A percentile compares a stretch with the other conserved stretches of the same genome.
Evolutionary conservation across 2,329 filamentous ascomycete species (phyloP).

Genomic region (Pseudomassariella vexata): DNA sequence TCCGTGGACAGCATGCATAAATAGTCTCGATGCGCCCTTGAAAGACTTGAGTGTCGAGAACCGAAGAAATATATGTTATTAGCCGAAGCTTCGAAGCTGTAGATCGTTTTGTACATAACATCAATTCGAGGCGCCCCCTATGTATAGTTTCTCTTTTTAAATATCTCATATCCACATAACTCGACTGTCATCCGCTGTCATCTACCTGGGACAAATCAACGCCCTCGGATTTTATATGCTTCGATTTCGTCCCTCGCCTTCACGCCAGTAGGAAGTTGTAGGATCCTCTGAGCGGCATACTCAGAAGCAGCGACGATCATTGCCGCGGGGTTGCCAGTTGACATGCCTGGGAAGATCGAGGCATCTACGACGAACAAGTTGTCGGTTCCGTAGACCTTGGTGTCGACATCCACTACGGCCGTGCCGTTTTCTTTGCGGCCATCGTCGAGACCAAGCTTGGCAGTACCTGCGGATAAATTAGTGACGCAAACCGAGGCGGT

Average conservation of each 20-base stretch:
- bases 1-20: no score
- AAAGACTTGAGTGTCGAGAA: no score
- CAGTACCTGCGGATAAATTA: conserved; percentile 31
- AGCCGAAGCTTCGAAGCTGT: no score
- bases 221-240: background rate
- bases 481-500: background rate
- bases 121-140: no score
- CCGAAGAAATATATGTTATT: no score
- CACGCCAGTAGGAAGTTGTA: no score
- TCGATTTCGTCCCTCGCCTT: background rate
- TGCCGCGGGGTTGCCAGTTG: conserved; percentile 57
- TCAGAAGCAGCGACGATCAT: conserved; percentile 35
- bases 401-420: conserved; percentile 57
- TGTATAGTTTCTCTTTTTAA: no score
- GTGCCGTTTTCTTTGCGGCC: conserved; percentile 46
- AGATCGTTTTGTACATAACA: no score
- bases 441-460: conserved; percentile 54
- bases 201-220: no score
- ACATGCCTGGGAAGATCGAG: conserved; percentile 64
- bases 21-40: no score
- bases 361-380: conserved; percentile 66
- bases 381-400: conserved; percentile 63
- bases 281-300: conserved; percentile 27
- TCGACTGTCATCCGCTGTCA: no score
- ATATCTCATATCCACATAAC: no score